phyloP scores from a whole-genome alignment of 331 rosid genomes.

The Pyrus hybrid region DNA sequence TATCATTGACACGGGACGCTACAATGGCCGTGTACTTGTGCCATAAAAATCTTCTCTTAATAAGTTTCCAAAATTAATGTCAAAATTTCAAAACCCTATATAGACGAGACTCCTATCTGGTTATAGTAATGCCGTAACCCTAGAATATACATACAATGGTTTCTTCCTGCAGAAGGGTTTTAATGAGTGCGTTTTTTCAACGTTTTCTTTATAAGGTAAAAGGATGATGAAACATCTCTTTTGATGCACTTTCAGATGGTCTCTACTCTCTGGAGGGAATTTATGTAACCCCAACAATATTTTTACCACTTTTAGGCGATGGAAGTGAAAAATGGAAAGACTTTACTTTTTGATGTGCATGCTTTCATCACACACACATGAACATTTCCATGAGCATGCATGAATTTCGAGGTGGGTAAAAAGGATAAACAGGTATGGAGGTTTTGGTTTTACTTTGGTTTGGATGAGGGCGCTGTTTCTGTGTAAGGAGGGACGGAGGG shows the following conservation, averaged over 20 bases:
- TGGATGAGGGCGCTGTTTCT: background rate
- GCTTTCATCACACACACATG: background rate
- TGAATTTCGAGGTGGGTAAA: background rate
- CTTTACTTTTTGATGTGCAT: background rate
- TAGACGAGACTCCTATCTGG: background rate
- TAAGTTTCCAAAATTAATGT: background rate
- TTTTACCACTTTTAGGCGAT: background rate
- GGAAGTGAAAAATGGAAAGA: background rate
- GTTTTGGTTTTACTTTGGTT: background rate
- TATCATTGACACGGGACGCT: no score
- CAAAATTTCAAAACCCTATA: background rate
- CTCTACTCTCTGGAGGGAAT: background rate
- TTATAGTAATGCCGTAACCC: conserved; percentile 15
- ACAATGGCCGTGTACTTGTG: background rate
- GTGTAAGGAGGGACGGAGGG: background rate
- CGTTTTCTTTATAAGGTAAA: conserved; percentile 36
- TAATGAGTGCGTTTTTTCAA: conserved; percentile 7
- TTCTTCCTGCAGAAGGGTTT: conserved; percentile 23
- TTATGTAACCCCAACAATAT: background rate
- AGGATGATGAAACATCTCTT: conserved; percentile 34
- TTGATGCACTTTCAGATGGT: conserved; percentile 7
- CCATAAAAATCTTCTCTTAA: background rate
- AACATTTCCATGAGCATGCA: background rate
- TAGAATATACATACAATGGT: background rate
- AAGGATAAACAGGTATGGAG: background rate